These are phyloP conservation scores for Picochlorum costavermella DNA, from an alignment of 139 green algal species.

Conservation along the genomic window DNA sequence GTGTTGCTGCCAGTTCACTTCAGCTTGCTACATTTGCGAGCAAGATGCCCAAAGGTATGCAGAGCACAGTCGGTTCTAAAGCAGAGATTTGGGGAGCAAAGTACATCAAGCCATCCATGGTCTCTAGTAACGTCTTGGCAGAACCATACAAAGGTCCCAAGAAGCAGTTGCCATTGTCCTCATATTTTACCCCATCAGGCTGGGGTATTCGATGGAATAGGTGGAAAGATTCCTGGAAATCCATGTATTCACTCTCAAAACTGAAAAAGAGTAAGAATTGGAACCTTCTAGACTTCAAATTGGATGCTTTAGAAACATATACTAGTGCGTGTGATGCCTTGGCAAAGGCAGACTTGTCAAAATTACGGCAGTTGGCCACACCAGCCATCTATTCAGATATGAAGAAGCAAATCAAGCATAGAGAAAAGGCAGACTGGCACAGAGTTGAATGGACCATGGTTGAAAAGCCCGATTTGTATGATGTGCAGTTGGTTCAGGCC, in stretches of 20 bases:
- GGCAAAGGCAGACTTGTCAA: conserved; percentile 24
- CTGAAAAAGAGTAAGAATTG: conserved; percentile 16
- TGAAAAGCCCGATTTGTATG: not conserved
- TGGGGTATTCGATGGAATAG: conserved; percentile 33
- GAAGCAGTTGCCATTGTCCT: conserved; percentile 14
- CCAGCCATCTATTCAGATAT: conserved; percentile 31
- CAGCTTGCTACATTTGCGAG: not conserved
- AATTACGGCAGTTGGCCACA: conserved; percentile 34
- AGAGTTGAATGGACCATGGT: conserved; percentile 33
- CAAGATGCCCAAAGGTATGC: not conserved
- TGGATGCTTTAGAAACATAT: conserved; percentile 28
- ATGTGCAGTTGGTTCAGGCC: conserved; percentile 33
- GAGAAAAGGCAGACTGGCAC: conserved; percentile 36
- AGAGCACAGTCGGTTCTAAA: not conserved
- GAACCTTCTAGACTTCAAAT: conserved; percentile 24
- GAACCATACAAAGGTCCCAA: conserved; percentile 37
- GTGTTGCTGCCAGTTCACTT: not conserved
- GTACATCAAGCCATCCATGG: conserved; percentile 6
- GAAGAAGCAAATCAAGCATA: conserved; percentile 39
- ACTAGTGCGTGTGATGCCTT: conserved; percentile 18
- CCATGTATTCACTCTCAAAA: conserved; percentile 33
- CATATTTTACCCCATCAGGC: conserved; percentile 27
- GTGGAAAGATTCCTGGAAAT: conserved; percentile 26
- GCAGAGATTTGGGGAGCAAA: conserved; percentile 1
- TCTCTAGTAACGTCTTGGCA: conserved; percentile 34